Conservation (phyloP, 495 filamentous ascomycete genomes). For the Neurospora sp. region DNA sequence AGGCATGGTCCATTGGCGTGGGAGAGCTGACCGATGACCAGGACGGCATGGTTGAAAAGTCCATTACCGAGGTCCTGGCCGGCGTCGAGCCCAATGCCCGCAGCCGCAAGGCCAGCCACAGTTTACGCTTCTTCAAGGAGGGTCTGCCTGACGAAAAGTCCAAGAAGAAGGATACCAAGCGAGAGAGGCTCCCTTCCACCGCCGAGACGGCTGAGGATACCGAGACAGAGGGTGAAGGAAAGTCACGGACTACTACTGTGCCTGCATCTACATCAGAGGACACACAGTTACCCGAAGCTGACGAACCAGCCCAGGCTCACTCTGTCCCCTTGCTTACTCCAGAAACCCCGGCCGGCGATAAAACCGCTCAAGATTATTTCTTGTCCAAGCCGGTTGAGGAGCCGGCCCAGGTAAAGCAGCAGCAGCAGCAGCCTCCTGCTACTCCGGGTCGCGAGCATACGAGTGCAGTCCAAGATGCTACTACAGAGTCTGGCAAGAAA, state of each 20-base stretch:
- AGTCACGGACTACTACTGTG: not conserved
- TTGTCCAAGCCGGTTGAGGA: constrained; percentile 1
- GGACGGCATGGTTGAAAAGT: constrained; percentile 61
- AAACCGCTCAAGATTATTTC: constrained; percentile 16
- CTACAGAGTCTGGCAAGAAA: not conserved
- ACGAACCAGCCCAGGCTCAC: constrained; percentile 6
- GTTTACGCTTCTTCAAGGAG: constrained; percentile 85
- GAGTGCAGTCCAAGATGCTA: constrained; percentile 1
- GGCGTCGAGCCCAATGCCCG: constrained; percentile 69
- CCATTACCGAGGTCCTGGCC: constrained; percentile 70
- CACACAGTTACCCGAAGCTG: not conserved
- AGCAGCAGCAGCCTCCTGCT: constrained; percentile 1
- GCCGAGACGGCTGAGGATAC: constrained; percentile 9
- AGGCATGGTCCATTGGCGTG: constrained; percentile 47
- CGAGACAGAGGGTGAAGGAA: constrained; percentile 4
- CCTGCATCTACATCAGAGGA: constrained; percentile 3
- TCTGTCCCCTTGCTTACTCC: constrained; percentile 9
- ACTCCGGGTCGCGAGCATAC: not conserved
- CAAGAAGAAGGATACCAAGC: constrained; percentile 32
- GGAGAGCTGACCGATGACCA: constrained; percentile 26
- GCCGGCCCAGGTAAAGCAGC: not conserved
- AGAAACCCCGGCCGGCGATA: constrained; percentile 5
- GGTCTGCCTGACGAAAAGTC: constrained; percentile 54
- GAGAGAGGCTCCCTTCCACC: constrained; percentile 22
- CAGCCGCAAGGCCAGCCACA: constrained; percentile 91